Base-by-base conservation (phyloP, 1,284 basidiomycete species). In the Ceratobasidium sp. region DNA sequence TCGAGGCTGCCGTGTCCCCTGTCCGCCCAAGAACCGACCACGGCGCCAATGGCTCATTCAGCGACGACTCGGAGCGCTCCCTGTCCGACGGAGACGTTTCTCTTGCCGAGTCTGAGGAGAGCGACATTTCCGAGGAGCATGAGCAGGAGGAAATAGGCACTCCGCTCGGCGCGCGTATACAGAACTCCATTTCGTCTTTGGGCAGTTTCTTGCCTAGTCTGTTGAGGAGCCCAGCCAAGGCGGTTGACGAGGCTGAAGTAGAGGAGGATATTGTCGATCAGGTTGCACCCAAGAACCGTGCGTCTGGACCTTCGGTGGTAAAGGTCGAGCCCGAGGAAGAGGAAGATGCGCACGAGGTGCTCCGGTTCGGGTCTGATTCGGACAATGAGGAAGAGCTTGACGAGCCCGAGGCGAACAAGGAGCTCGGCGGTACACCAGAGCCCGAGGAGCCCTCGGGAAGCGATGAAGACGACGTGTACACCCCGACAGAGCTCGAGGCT, bases 251-350 rank as follows among this genome's bases (percentile, higher is more conserved):
- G 13, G 9, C 56, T 5, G 56, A 72, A 31, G 62, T 48, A 49
- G 69, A 72, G 46, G 69, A 48, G 29, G 69, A 72, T 24, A 72
- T 72, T 61, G 69, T 72, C 19, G 69, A 72, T 37, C 69, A 61
- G 14, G 41, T 41, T 49, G 31, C 46, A 13, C 9, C 62, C 41
- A 58, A 62, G 43, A 34, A 29, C 34, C 29, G 34, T 49, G 39
- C 46, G 49, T 19, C 39, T 22, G 56, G 37, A 8, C 62, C 39
- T 51, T n/a, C 22, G 11, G 56, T 11, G 11, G 62, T 72, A 29
- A 72, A 61, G 58, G 56, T 34, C 22, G 69, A 72, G 34, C 56
- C 69, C 22, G 69, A 72, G 31, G 69, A 72, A 29, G 69, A 71
- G 16, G 66, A 58, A 11, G 53, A 72, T 16, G 56, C 58, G 19